These are phyloP conservation scores for Aspergillus proliferans DNA, from an alignment of 2,329 filamentous ascomycete genomes.

Conservation along the genomic window DNA sequence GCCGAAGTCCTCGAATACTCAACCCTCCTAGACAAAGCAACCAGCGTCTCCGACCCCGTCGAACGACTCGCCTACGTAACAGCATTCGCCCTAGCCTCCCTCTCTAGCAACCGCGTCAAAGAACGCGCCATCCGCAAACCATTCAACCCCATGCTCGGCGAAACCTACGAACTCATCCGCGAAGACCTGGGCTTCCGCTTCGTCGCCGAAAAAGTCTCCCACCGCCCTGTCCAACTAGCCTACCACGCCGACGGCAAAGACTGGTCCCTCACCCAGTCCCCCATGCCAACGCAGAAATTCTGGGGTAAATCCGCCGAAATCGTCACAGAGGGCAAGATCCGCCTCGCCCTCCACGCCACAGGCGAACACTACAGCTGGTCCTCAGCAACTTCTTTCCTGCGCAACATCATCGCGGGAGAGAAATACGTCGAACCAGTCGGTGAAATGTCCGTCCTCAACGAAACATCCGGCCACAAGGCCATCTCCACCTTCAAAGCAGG, in stretches of 20 bases:
- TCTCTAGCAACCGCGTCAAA: constrained; percentile 74
- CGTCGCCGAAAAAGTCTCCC: constrained; percentile 90
- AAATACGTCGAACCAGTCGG: constrained; percentile 96
- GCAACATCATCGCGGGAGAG: constrained; percentile 95
- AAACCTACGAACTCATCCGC: constrained; percentile 88
- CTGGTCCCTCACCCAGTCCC: constrained; percentile 84
- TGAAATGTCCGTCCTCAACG: constrained; percentile 78
- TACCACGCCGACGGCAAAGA: constrained; percentile 81
- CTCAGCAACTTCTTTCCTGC: constrained; percentile 79
- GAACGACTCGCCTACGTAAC: constrained; percentile 79
- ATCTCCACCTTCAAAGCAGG: constrained; percentile 88
- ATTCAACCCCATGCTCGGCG: constrained; percentile 93
- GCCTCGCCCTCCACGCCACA: constrained; percentile 66
- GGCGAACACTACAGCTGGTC: constrained; percentile 87
- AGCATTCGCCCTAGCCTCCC: constrained; percentile 83
- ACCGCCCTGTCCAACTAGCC: constrained; percentile 85
- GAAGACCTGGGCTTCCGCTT: constrained; percentile 83
- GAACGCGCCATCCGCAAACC: constrained; percentile 92
- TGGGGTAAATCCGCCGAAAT: constrained; percentile 97
- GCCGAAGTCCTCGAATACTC: constrained; percentile 91
- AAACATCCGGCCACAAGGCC: constrained; percentile 75
- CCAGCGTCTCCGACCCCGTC: constrained; percentile 47
- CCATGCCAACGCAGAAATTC: constrained; percentile 89
- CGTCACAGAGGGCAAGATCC: constrained; percentile 80
- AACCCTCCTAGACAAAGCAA: constrained; percentile 70